These are phyloP conservation scores for Carex arenaria DNA, from an alignment of 202 grass and related monocot genomes.

Conservation along the genomic window DNA sequence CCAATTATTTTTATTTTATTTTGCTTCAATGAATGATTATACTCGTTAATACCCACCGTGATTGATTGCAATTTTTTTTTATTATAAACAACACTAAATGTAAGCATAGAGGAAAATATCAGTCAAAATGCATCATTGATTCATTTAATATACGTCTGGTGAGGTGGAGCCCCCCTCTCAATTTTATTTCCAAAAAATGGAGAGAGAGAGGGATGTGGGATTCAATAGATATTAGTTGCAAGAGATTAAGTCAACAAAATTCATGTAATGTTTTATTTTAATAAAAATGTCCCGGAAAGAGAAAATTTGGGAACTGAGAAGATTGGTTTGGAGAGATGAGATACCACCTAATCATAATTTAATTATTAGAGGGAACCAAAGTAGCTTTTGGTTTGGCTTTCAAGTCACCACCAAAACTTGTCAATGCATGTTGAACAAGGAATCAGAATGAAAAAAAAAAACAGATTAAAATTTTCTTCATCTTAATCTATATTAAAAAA, in stretches of 20 bases:
- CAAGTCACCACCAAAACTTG: constrained; percentile 17
- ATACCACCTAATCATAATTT: constrained; percentile 31
- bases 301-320: background rate
- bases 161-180: background rate
- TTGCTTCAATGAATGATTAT: background rate
- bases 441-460: constrained; percentile 1
- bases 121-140: background rate
- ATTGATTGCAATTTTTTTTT: background rate
- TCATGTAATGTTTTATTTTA: background rate
- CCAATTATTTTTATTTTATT: background rate
- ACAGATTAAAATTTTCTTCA: background rate
- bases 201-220: background rate
- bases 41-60: background rate
- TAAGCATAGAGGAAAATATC: background rate
- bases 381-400: constrained; percentile 18
- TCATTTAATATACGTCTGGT: background rate
- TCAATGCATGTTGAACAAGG: constrained; percentile 2
- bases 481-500: background rate
- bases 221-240: background rate
- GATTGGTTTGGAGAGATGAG: constrained; percentile 1
- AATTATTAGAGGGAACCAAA: background rate
- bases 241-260: background rate
- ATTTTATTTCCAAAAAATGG: background rate
- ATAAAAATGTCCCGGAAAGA: background rate
- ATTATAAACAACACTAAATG: background rate